These are phyloP conservation scores for Cutaneotrichosporon sp. DNA, from an alignment of 1,284 basidiomycete genomes.

Conservation along the genomic window DNA sequence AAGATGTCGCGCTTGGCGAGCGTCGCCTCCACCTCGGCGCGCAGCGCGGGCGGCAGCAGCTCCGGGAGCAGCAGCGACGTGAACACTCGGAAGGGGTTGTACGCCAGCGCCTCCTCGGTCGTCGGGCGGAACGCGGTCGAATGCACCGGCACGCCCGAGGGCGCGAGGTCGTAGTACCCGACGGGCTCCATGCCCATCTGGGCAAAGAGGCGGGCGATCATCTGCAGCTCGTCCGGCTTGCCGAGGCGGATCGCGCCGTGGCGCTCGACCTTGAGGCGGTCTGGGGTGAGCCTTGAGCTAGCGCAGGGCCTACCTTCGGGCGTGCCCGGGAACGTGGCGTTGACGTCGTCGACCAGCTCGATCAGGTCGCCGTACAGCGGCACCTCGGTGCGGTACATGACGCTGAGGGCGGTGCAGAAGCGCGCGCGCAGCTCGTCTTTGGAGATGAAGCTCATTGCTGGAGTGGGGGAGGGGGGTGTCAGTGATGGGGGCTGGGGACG, in stretches of 20 bases:
- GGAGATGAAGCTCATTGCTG: constrained; percentile 16
- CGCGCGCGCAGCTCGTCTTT: constrained; percentile 46
- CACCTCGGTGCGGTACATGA: constrained; percentile 54
- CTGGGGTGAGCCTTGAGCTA: constrained; percentile 23
- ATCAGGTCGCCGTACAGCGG: constrained; percentile 55
- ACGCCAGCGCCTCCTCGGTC: constrained; percentile 35
- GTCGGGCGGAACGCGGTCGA: constrained; percentile 54
- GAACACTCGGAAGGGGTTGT: constrained; percentile 56
- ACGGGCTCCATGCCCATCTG: constrained; percentile 54
- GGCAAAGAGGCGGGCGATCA: constrained; percentile 51
- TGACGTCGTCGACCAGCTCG: constrained; percentile 52
- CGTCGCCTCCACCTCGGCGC: constrained; percentile 37
- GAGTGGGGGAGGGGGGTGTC: neutral
- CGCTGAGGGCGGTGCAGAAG: constrained; percentile 49
- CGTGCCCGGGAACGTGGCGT: constrained; percentile 25
- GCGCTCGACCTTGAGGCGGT: constrained; percentile 52
- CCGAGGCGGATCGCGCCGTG: constrained; percentile 56
- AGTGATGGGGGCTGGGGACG: neutral
- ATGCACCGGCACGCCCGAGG: constrained; percentile 54
- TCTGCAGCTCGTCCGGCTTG: constrained; percentile 47
- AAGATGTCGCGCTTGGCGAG: constrained; percentile 50
- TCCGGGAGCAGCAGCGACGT: constrained; percentile 52
- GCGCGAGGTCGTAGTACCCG: constrained; percentile 55
- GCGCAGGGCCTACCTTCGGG: constrained; percentile 15
- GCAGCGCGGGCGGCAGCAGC: constrained; percentile 43